Conservation (phyloP, 768 basidiomycete genomes). For the Boletus patriciae region DNA sequence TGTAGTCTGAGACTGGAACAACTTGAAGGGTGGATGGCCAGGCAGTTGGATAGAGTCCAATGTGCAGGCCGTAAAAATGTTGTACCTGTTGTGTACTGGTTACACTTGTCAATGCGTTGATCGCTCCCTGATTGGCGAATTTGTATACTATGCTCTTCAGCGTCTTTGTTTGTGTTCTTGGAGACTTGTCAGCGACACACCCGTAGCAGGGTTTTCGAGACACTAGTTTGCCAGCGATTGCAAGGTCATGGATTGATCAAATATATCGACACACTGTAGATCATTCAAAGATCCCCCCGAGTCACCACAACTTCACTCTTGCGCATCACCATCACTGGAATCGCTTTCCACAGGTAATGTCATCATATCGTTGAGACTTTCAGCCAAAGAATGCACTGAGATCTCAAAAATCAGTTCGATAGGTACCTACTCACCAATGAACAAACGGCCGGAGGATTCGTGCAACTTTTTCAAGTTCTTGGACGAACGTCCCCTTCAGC, state of each 20-base stretch:
- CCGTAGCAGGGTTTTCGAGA: no score
- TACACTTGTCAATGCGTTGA: slow-evolving; percentile 20
- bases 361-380: slow-evolving; percentile 72
- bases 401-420: not conserved
- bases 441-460: slow-evolving; percentile 71
- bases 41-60: slow-evolving; percentile 9
- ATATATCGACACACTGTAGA: not conserved
- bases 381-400: not conserved
- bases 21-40: not conserved
- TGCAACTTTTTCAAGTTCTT: slow-evolving; percentile 55
- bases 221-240: not conserved
- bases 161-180: not conserved
- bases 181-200: not conserved
- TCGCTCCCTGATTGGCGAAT: not conserved
- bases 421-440: slow-evolving; percentile 54
- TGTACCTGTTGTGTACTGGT: slow-evolving; percentile 6
- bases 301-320: slow-evolving; percentile 4
- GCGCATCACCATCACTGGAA: slow-evolving; percentile 1
- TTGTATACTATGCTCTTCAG: not conserved
- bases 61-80: not conserved
- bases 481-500: slow-evolving; percentile 59
- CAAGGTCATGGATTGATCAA: not conserved
- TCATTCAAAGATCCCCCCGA: not conserved
- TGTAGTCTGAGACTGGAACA: slow-evolving; percentile 3
- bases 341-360: slow-evolving; percentile 44